A percentile compares a stretch with the other conserved stretches of the same genome.
phyloP scores from a whole-genome alignment of 202 grass and related monocot genomes.

The Saccharum hybrid region DNA sequence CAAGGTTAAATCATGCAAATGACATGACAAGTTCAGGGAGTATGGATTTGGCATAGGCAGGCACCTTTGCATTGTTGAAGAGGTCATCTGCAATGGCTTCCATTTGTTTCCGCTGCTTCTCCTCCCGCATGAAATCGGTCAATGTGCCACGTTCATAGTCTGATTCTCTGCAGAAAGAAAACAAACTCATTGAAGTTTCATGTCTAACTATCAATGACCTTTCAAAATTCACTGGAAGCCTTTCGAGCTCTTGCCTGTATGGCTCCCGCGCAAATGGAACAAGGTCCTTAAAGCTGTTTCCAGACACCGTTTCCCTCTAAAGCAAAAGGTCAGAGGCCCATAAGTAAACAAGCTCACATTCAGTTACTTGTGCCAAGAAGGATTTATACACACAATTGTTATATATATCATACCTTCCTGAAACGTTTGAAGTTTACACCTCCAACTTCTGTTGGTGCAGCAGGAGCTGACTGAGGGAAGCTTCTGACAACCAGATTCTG shows the following conservation, averaged over 20 bases:
- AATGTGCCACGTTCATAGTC: slow-evolving; percentile 48
- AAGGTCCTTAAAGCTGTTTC: slow-evolving; percentile 87
- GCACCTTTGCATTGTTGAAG: slow-evolving; percentile 88
- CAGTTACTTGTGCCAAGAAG: slow-evolving; percentile 21
- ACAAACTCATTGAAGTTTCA: neutral
- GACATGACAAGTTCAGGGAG: neutral
- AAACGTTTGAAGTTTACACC: slow-evolving; percentile 89
- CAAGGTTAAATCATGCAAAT: slow-evolving; percentile 8
- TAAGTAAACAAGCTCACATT: slow-evolving; percentile 10
- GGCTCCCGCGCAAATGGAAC: slow-evolving; percentile 78
- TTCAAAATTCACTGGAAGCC: neutral
- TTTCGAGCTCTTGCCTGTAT: slow-evolving; percentile 67
- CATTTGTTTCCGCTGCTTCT: slow-evolving; percentile 83
- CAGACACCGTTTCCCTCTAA: slow-evolving; percentile 72
- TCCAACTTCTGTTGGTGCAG: slow-evolving; percentile 42
- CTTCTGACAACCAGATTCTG: slow-evolving; percentile 70
- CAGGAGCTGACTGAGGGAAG: slow-evolving; percentile 27
- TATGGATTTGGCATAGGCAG: neutral
- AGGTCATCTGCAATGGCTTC: slow-evolving; percentile 87
- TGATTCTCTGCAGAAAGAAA: slow-evolving; percentile 63
- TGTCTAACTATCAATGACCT: neutral
- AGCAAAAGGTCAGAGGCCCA: slow-evolving; percentile 44
- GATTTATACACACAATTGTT: neutral
- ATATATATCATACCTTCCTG: slow-evolving; percentile 63
- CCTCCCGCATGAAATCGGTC: slow-evolving; percentile 74